Evolutionary conservation across 768 basidiomycete species (phyloP), one percentile per base, ranked within the genome.

Genomic region (Psilocybe subaeruginosa): DNA sequence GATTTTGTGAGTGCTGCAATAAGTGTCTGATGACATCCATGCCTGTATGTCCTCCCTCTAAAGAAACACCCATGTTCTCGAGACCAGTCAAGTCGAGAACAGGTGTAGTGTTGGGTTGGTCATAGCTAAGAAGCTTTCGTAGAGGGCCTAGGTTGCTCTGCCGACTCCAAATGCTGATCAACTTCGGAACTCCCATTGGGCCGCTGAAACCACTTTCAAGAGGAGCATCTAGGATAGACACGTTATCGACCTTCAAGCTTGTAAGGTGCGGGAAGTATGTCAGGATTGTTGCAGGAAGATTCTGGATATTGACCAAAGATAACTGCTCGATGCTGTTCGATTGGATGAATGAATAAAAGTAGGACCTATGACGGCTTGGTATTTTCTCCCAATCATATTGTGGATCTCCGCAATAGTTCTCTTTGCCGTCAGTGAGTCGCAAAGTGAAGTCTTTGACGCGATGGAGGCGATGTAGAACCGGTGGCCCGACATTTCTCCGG

Each of bases 401-500:
- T 14, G 41, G n/a, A 43, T 43, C 41, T 43, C 41, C 41, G n/a
- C 41, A 11, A 12, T 9, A 43, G n/a, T 43, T n/a, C n/a, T 43
- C 41, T n/a, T 12, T 43, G 5, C 53, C 55, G 8, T 39, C 46
- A 5, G 5, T 8, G 54, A 62, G 61, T 30, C 49, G 43, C 19
- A 64, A 50, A 17, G 54, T 35, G 46, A 67, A 58, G 1, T 53
- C 45, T 3, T 46, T 59, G n/a, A 67, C 66, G 5, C 49, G 33
- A 23, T 41, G 63, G 14, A 67, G 51, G 29, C 52, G 55, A 2
- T 52, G 58, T 17, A 64, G 30, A 33, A 64, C 52, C 19, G 55
- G 63, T 14, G 58, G 58, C 9, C 39, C 58, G 11, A 50, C 23
- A 35, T 59, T 60, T 17, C 37, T 17, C 19, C 35, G 23, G 49